Evolutionary conservation across 495 filamentous ascomycete species (phyloP), one percentile per base, ranked within the genome.

Genomic region (Penicillium flavigenum): DNA sequence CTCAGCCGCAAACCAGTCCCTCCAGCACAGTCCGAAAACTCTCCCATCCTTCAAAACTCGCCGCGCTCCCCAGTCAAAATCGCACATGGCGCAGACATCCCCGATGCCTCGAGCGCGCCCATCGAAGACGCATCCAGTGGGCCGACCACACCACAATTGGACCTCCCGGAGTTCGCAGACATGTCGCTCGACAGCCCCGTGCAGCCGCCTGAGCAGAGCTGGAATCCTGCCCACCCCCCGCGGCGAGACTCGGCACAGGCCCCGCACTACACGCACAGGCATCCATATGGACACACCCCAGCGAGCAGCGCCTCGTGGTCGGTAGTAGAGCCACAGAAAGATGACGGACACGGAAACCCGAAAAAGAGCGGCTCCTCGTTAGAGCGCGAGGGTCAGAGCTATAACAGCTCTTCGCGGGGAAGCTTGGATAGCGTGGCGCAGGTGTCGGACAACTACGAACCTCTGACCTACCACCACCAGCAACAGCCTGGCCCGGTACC

Each of bases 391-490:
- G 61, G 34, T 2, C 46, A 64, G 7, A 70, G 67, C 44, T 66
- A 70, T 36, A 63, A 69, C 10, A 68, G 61, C 44, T 77, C 74
- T 16, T 76, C 75, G 7, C 69, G 66, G 3, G 76, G 65, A 22
- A 79, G 76, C 54, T 42, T 76, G 41, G 75, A 76, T 51, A 78
- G 76, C 51, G 61, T 63, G 14, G 57, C 67, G 12, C 68, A 66
- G 24, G 58, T 48, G 7, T 63, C 69, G 17, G 77, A 79, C n/a
- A 57, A 29, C 34, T 76, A 74, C 54, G 75, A 79, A 47, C 77
- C 81, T 31, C 54, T 82, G 17, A 67, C 80, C 16, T 83, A 84
- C 56, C 75, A 79, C 54, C 81, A 83, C 47, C 75, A 77, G 27
- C 72, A 74, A 16, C 72, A 76, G 36, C 62, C 52, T 64, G 31